phyloP scores from a whole-genome alignment of 179 eudicot species.

The Spergularia azorica region DNA sequence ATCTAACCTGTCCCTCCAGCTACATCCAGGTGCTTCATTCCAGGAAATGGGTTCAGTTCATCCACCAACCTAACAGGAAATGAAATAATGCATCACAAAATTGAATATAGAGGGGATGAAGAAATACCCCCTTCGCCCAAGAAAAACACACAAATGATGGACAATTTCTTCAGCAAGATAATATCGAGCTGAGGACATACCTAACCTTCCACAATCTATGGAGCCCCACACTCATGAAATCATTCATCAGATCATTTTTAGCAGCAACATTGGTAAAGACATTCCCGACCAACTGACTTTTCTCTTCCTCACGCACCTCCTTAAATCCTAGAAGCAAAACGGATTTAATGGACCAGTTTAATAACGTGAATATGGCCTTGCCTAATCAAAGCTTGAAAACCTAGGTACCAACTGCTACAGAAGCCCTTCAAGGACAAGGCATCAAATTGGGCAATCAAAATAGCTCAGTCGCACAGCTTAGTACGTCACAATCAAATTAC shows the following conservation, averaged over 20 bases:
- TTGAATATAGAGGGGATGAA: background rate
- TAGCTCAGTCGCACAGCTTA: no score
- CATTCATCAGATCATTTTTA: slow-evolving; percentile 94
- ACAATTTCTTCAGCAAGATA: slow-evolving; percentile 3
- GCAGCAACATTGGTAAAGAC: slow-evolving; percentile 90
- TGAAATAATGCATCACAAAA: background rate
- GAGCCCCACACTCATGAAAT: slow-evolving; percentile 88
- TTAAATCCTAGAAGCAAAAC: slow-evolving; percentile 63
- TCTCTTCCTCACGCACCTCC: slow-evolving; percentile 85
- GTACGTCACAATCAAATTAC: no score
- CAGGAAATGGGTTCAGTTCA: slow-evolving; percentile 91
- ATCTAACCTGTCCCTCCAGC: slow-evolving; percentile 94
- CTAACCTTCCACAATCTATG: slow-evolving; percentile 97
- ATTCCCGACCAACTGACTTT: slow-evolving; percentile 86
- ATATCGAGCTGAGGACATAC: slow-evolving; percentile 35
- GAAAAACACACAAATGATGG: slow-evolving; percentile 3
- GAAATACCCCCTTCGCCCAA: background rate
- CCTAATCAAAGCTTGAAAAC: background rate
- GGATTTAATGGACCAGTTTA: background rate
- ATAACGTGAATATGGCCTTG: background rate
- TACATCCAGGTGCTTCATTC: slow-evolving; percentile 97
- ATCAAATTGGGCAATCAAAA: background rate
- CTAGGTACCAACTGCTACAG: background rate
- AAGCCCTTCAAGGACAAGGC: background rate
- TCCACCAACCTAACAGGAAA: slow-evolving; percentile 66